Percentiles rank a stretch among this genome's conserved stretches.
Conservation (phyloP, 805 yeast species). For the Cyberlindnera subsufficiens region DNA sequence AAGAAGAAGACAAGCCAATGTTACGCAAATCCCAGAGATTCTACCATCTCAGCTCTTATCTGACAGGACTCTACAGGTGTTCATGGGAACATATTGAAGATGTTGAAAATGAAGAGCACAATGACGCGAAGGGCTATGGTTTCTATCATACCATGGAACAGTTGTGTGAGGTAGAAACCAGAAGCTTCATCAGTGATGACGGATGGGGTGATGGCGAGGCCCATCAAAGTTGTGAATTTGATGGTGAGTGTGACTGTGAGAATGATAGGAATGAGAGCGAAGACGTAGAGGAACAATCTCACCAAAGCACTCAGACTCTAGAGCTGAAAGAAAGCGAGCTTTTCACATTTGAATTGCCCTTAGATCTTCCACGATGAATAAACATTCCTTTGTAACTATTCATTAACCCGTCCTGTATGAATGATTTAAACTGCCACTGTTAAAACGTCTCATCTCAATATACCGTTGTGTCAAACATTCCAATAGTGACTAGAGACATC, state of each 20-base stretch:
- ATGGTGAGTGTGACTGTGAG: not conserved
- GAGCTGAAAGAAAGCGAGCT: too few relatives aligned
- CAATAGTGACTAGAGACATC: not conserved
- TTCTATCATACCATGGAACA: slow-evolving; percentile 2
- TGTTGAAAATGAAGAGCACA: not conserved
- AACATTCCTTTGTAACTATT: too few relatives aligned
- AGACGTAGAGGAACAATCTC: not conserved
- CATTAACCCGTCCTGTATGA: not conserved
- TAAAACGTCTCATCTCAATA: not conserved
- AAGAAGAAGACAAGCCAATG: not conserved
- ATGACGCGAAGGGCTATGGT: slow-evolving; percentile 2
- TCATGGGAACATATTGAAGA: slow-evolving; percentile 8
- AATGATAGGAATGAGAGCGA: not conserved
- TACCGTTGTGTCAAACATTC: not conserved
- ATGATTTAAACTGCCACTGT: not conserved
- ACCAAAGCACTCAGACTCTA: too few relatives aligned
- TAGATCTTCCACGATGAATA: too few relatives aligned
- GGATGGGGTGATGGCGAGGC: not conserved
- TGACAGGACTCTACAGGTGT: not conserved
- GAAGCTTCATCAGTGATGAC: slow-evolving; percentile 4
- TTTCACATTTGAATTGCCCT: too few relatives aligned
- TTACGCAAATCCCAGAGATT: slow-evolving; percentile 6
- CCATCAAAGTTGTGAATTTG: not conserved
- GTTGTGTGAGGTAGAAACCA: slow-evolving; percentile 2
- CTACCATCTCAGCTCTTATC: slow-evolving; percentile 2